Conservation (phyloP, 2,329 filamentous ascomycete species). For the Trichoderma arundinaceum region DNA sequence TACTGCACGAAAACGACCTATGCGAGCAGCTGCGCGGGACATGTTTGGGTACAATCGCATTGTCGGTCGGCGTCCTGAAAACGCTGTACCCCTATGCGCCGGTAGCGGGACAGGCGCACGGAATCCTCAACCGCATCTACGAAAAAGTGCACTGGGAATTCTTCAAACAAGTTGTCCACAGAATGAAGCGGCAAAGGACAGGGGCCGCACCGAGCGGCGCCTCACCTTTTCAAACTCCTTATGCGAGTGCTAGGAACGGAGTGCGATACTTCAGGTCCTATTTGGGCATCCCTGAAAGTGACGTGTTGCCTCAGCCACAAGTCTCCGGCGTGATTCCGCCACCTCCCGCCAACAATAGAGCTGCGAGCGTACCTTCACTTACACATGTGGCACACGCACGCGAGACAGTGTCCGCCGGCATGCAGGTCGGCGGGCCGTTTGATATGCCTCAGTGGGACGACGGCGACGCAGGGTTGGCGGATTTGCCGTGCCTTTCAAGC, state of each 20-base stretch:
- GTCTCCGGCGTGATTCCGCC: no score
- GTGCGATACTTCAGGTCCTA: neutral
- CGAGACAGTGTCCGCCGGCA: neutral
- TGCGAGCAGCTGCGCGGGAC: conserved; percentile 50
- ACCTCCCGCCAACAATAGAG: no score
- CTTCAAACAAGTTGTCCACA: neutral
- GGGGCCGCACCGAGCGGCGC: neutral
- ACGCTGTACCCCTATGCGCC: conserved; percentile 41
- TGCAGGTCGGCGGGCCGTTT: no score
- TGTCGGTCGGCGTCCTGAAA: conserved; percentile 45
- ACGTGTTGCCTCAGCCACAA: no score
- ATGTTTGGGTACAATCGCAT: conserved; percentile 48
- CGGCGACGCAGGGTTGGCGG: no score
- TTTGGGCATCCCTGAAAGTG: neutral
- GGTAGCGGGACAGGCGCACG: conserved; percentile 43
- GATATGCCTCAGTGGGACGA: neutral
- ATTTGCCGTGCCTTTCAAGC: no score
- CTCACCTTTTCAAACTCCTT: neutral
- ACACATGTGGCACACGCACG: neutral
- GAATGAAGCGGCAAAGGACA: neutral
- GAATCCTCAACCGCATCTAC: conserved; percentile 42
- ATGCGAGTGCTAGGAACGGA: neutral
- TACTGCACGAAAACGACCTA: conserved; percentile 55
- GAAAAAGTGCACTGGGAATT: conserved; percentile 34
- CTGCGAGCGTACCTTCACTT: neutral